Conservation (phyloP, 2,329 filamentous ascomycete species). For the Sporothrix dimorphospora region DNA sequence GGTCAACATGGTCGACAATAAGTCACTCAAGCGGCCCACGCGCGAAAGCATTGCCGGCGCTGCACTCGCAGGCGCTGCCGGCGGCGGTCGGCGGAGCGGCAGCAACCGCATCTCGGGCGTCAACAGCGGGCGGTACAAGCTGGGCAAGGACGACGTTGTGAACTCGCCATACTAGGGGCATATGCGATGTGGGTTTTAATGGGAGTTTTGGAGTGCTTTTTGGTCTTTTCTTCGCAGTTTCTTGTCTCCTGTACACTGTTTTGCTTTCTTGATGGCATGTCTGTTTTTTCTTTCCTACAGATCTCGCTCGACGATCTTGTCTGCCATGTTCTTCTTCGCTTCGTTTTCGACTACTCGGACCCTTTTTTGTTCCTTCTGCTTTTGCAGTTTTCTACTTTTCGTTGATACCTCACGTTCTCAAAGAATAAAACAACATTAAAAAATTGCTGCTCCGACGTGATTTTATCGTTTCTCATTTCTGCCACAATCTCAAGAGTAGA, state of each 20-base stretch:
- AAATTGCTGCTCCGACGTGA: background rate
- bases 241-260: background rate
- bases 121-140: constrained; percentile 67
- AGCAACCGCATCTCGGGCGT: constrained; percentile 56
- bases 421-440: background rate
- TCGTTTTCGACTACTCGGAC: background rate
- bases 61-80: constrained; percentile 38
- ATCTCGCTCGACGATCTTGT: background rate
- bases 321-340: background rate
- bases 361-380: constrained; percentile 1
- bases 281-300: background rate
- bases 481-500: background rate
- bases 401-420: constrained; percentile 1
- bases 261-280: background rate
- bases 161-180: constrained; percentile 64
- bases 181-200: constrained; percentile 14
- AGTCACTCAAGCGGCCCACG: constrained; percentile 82
- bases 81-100: constrained; percentile 49
- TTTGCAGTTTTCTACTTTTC: background rate
- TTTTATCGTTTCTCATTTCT: too few species aligned
- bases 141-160: constrained; percentile 82
- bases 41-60: constrained; percentile 82
- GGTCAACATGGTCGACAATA: constrained; percentile 94
- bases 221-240: background rate
- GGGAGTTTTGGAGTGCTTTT: background rate